These are phyloP conservation scores for Phytopythium aichiense DNA, from an alignment of 352 stramenopile genomes.

Conservation along the genomic window DNA sequence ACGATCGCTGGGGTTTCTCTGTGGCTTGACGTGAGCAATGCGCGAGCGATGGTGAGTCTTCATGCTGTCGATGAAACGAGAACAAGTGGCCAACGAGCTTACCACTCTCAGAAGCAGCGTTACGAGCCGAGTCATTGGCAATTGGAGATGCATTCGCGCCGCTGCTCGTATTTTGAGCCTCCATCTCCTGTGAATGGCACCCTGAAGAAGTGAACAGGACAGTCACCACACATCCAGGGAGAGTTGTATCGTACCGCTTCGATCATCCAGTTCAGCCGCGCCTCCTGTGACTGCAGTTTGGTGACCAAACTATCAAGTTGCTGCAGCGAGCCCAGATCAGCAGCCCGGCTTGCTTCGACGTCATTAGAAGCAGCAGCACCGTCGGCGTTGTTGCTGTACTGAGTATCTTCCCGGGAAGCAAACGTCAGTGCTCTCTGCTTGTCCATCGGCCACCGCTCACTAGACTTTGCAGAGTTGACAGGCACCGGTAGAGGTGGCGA, in stretches of 20 bases:
- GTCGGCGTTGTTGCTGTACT: slow-evolving; percentile 7
- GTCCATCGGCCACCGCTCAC: background rate
- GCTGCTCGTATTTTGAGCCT: slow-evolving; percentile 47
- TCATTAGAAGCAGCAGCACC: background rate
- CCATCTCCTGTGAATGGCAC: slow-evolving; percentile 40
- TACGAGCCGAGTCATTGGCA: background rate
- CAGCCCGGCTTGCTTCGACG: background rate
- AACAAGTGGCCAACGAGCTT: background rate
- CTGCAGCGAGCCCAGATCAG: slow-evolving; percentile 17
- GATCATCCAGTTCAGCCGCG: slow-evolving; percentile 65
- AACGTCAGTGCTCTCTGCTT: background rate
- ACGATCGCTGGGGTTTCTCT: slow-evolving; percentile 33
- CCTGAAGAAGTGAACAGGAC: background rate
- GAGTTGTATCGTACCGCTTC: slow-evolving; percentile 34
- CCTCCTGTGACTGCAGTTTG: slow-evolving; percentile 54
- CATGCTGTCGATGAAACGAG: background rate
- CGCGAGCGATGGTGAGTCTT: background rate
- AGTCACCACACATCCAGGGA: background rate
- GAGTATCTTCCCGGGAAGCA: background rate
- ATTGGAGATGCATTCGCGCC: background rate
- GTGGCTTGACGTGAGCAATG: slow-evolving; percentile 1
- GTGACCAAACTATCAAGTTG: slow-evolving; percentile 40
- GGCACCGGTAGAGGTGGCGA: background rate
- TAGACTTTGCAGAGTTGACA: background rate
- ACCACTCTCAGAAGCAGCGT: background rate